These are phyloP conservation scores for Alternaria arbusti DNA, from an alignment of 2,329 filamentous ascomycete species.

Conservation along the genomic window DNA sequence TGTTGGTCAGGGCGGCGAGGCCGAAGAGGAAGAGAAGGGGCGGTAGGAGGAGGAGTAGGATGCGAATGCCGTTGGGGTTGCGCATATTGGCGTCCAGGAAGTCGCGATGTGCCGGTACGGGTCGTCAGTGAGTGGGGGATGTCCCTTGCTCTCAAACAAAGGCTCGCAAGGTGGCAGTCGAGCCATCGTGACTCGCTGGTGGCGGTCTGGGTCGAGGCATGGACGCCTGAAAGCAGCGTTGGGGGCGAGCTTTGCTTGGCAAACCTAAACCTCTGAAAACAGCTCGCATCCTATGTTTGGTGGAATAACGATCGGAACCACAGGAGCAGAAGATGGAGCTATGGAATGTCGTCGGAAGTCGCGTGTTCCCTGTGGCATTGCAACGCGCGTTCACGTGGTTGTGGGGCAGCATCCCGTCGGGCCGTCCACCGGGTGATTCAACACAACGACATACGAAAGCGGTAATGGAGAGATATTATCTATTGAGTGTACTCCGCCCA, in stretches of 20 bases:
- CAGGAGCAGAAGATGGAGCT: too few relatives aligned
- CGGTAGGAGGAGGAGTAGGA: constrained; percentile 29
- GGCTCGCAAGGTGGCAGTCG: not conserved
- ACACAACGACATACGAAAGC: not conserved
- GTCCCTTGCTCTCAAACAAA: not conserved
- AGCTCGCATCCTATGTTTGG: not conserved
- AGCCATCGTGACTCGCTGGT: constrained; percentile 1
- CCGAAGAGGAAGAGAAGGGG: constrained; percentile 32
- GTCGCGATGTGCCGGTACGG: not conserved
- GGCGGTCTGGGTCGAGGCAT: not conserved
- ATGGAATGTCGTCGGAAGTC: not conserved
- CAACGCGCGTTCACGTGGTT: constrained; percentile 1
- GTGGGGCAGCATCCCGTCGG: not conserved
- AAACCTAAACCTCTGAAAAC: not conserved
- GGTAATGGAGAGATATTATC: not conserved
- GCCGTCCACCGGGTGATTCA: not conserved
- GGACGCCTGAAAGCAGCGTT: constrained; percentile 4
- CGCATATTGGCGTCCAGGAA: constrained; percentile 18
- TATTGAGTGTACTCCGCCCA: not conserved
- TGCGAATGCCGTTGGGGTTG: constrained; percentile 27
- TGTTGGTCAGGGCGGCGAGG: constrained; percentile 22
- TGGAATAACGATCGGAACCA: too few relatives aligned
- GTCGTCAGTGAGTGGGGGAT: too few relatives aligned
- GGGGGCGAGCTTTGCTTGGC: not conserved
- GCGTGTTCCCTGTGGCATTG: not conserved